Evolutionary conservation across 2,329 filamentous ascomycete species (phyloP), one percentile per base, ranked within the genome.

Genomic region (Diaporthe sp.): DNA sequence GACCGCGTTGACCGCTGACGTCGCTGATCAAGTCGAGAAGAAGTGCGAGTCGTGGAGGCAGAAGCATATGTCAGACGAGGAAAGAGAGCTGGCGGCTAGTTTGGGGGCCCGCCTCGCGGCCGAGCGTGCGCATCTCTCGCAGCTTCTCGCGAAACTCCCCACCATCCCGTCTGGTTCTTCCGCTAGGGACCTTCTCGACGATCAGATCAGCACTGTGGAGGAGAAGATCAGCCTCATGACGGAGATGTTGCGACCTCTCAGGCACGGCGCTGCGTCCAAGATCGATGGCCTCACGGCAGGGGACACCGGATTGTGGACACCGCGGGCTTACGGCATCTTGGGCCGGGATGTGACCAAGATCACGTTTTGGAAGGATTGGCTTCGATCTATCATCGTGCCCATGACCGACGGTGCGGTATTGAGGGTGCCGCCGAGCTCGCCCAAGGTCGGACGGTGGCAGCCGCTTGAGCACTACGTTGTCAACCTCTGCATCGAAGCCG

Each of bases 161-260:
- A 92, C 91, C 0, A 91, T 95, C 2, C 90, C 92, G 3, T 97
- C 95, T 10, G 96, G 95, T 1, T 96, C 95, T 0, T 86, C 91
- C 7, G 95, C 92, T 71, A 91, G 97, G 79, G 97, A 99, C 78
- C 87, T 89, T 45, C 87, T 99, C 35, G 97, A 98, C 81, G 97
- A 98, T 74, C 92, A 98, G 80, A 99, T 99, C 82, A 97, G 96
- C 81, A 90, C 94, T 0, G 96, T 98, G 12, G 97, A 99, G 84
- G 97, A 99, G 85, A 98, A 98, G 85, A 99, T 99, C 79, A 91
- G 92, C 42, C 87, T 99, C 72, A 99, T 99, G 97, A 95, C 96
- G 2, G 97, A 99, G 84, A 93, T 99, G 85, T 86, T 99, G 77
- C 91, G 96, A 75, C 97, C 97, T 22, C 91, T 99, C 78, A 91